Base-by-base conservation (phyloP, 805 yeast genomes). In the Saturnispora besseyi region DNA sequence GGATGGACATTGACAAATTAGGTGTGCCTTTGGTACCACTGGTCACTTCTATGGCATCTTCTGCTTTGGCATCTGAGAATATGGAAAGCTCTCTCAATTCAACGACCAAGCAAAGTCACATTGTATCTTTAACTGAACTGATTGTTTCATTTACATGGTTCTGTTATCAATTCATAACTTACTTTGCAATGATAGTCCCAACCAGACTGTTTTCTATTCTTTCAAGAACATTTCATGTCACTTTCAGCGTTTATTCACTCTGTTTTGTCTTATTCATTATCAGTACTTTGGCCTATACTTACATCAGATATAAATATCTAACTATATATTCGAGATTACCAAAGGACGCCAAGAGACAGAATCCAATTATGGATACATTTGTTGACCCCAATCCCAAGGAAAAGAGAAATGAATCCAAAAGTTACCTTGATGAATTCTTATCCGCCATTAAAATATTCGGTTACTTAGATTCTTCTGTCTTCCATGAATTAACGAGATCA, bases 361-460 rank as follows among this genome's bases (percentile, higher is more conserved):
- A 70, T 46, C 73, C 79, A 3, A 62, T 69, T 47, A 54, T 73
- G 53, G 76, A 81, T 57, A 62, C 78, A 55, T 67, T 78, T 64
- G 55, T 75, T 48, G 70, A 73, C 55, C 49, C 57, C 5, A 42
- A 60, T 45, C 52, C 68, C 13, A 64, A 63, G 22, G 67, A 62
- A 41, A 69, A 67, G 41, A 59, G 65, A 28, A 71, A 77, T 43
- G 64, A 75, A 7, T 69, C 75, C 5, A 66, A 77, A 42, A 82
- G 86, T 44, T 90, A 88, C 60, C 69, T 91, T 47, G 96, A 91
- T 63, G 95, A 90, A 62, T 91, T 91, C 59, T 68, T 91, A 43
- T 78, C 87, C 46, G 98, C 96, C 3, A 87, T 93, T 55, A 89
- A 88, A 65, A 84, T 93, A 6, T 93, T 91, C 69, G 98, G 98